A percentile compares a stretch with the other conserved stretches of the same genome.
Evolutionary conservation across 208 protist species (phyloP).

Genomic region (Crithidia acanthocephali): DNA sequence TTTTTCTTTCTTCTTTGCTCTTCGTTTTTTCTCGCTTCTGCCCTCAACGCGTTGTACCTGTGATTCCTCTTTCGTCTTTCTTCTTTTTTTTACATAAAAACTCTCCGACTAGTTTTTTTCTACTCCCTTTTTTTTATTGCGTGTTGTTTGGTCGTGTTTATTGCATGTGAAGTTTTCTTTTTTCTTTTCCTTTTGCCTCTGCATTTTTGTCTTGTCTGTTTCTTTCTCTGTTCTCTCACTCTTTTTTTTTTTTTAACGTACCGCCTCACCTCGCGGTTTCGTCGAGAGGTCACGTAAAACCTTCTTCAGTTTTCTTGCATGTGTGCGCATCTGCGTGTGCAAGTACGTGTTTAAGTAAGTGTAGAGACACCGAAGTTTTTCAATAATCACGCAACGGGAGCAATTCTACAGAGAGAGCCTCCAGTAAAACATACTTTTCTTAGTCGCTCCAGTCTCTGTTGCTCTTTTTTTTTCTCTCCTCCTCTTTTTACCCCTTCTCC

Average conservation of each 20-base stretch:
- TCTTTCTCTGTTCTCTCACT: constrained; percentile 10
- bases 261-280: constrained; percentile 5
- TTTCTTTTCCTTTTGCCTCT: constrained; percentile 1
- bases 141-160: neutral
- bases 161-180: constrained; percentile 8
- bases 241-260: constrained; percentile 17
- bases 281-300: neutral
- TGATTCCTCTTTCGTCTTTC: neutral
- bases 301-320: constrained; percentile 13
- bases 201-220: neutral
- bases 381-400: neutral
- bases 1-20: neutral
- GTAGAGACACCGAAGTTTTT: neutral
- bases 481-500: too few species aligned
- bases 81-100: neutral
- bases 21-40: too few species aligned
- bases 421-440: too few species aligned
- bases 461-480: constrained; percentile 20
- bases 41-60: too few species aligned
- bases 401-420: neutral
- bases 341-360: neutral
- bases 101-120: constrained; percentile 4
- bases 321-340: constrained; percentile 1
- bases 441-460: neutral
- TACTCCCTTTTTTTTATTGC: neutral